These are phyloP conservation scores for Dactylorhiza incarnata DNA, from an alignment of 106 monocot genomes.

Conservation along the genomic window DNA sequence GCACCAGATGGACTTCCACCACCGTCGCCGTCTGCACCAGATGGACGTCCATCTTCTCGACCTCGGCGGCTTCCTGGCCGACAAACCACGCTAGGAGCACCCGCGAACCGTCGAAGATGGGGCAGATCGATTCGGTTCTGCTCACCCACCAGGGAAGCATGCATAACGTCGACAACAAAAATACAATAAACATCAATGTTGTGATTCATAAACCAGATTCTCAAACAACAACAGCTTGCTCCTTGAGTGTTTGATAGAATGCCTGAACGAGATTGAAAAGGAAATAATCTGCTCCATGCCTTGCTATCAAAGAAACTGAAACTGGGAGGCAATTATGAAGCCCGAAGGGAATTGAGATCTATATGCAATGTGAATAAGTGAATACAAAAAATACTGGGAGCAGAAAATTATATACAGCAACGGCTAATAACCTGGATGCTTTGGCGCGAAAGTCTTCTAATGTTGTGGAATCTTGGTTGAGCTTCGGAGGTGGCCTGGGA, in stretches of 20 bases:
- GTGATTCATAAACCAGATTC: slow-evolving; percentile 2
- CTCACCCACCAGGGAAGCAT: too few species aligned
- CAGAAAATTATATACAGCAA: too few species aligned
- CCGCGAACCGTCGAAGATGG: too few species aligned
- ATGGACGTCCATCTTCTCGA: too few species aligned
- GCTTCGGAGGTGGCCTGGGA: slow-evolving; percentile 69
- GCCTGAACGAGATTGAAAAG: slow-evolving; percentile 57
- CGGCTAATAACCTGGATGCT: slow-evolving; percentile 77
- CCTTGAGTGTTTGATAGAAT: slow-evolving; percentile 38
- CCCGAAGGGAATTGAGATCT: slow-evolving; percentile 82
- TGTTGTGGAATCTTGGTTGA: slow-evolving; percentile 26
- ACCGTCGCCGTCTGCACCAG: too few species aligned
- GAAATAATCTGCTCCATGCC: slow-evolving; percentile 63
- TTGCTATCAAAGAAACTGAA: slow-evolving; percentile 79
- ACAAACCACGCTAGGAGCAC: too few species aligned
- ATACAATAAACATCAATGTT: background rate
- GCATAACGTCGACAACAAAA: too few species aligned
- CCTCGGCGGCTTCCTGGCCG: too few species aligned
- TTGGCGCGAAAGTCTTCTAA: slow-evolving; percentile 63
- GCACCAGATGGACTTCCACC: too few species aligned
- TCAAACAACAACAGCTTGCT: slow-evolving; percentile 34
- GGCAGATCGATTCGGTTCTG: too few species aligned
- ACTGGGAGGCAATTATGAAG: slow-evolving; percentile 57
- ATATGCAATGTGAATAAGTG: slow-evolving; percentile 3
- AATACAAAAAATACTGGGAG: too few species aligned